phyloP scores from a whole-genome alignment of 208 protist species.

The Leishmania lainsoni region DNA sequence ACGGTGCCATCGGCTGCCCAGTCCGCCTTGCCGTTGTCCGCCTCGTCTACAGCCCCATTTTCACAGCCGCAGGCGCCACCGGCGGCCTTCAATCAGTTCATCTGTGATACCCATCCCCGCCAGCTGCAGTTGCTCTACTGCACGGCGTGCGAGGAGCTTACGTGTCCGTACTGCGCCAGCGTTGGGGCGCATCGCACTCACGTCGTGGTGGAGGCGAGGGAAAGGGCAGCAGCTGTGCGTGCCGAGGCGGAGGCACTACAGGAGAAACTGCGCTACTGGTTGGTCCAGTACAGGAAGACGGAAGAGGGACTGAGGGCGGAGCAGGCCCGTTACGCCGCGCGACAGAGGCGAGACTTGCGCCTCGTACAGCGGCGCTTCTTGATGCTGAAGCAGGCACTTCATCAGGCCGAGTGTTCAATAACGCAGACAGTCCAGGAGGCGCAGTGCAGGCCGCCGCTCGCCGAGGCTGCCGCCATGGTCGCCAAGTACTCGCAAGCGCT shows the following conservation, averaged over 20 bases:
- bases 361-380: conserved; percentile 34
- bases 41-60: not conserved
- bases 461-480: conserved; percentile 37
- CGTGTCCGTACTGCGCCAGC: conserved; percentile 74
- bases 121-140: conserved; percentile 61
- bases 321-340: conserved; percentile 22
- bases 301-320: conserved; percentile 45
- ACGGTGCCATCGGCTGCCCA: not conserved
- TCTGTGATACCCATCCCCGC: conserved; percentile 45
- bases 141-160: conserved; percentile 47
- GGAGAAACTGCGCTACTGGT: conserved; percentile 49
- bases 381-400: conserved; percentile 40
- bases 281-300: conserved; percentile 42
- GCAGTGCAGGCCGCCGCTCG: conserved; percentile 36
- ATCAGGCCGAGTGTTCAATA: conserved; percentile 32
- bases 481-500: conserved; percentile 46
- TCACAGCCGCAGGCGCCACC: conserved; percentile 9
- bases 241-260: conserved; percentile 42
- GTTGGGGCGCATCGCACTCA: conserved; percentile 61
- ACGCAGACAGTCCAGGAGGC: conserved; percentile 21
- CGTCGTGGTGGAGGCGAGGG: conserved; percentile 43
- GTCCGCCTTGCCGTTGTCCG: not conserved
- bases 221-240: conserved; percentile 30
- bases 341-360: conserved; percentile 26
- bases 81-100: conserved; percentile 29